Conservation (phyloP, 2,329 filamentous ascomycete species). For the Fusarium compactum region DNA sequence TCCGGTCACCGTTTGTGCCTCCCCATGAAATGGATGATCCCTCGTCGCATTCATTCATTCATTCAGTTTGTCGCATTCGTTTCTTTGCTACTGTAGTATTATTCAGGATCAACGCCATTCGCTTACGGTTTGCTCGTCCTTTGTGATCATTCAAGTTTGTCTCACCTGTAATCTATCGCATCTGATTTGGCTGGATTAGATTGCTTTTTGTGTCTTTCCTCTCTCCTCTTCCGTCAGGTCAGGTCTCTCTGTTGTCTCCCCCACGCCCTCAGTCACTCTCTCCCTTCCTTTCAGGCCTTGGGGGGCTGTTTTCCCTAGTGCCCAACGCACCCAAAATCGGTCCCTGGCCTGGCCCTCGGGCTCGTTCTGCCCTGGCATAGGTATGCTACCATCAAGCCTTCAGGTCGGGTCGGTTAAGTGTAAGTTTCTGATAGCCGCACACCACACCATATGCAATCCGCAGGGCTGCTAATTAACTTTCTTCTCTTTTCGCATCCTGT, state of each 20-base stretch:
- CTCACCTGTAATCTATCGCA: constrained; percentile 16
- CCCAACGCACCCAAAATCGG: constrained; percentile 31
- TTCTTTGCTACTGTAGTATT: not conserved
- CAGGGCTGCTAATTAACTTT: constrained; percentile 10
- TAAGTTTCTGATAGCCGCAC: constrained; percentile 25
- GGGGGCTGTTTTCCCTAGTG: not conserved
- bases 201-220: constrained; percentile 37
- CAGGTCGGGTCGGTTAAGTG: constrained; percentile 17
- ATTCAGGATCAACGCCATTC: constrained; percentile 13
- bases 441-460: constrained; percentile 18
- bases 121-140: constrained; percentile 2
- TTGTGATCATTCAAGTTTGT: constrained; percentile 18
- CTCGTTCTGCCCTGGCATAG: constrained; percentile 26
- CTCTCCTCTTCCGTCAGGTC: constrained; percentile 24
- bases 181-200: constrained; percentile 2
- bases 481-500: not conserved
- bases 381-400: constrained; percentile 18
- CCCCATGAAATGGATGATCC: constrained; percentile 2
- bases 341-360: constrained; percentile 17
- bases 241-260: constrained; percentile 7
- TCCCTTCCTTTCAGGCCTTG: constrained; percentile 1
- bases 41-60: constrained; percentile 11
- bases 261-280: constrained; percentile 14
- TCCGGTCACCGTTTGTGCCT: constrained; percentile 7
- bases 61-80: constrained; percentile 16